Evolutionary conservation across 208 protist genomes (phyloP).

Genomic region (Vickermania ingenoplastis): DNA sequence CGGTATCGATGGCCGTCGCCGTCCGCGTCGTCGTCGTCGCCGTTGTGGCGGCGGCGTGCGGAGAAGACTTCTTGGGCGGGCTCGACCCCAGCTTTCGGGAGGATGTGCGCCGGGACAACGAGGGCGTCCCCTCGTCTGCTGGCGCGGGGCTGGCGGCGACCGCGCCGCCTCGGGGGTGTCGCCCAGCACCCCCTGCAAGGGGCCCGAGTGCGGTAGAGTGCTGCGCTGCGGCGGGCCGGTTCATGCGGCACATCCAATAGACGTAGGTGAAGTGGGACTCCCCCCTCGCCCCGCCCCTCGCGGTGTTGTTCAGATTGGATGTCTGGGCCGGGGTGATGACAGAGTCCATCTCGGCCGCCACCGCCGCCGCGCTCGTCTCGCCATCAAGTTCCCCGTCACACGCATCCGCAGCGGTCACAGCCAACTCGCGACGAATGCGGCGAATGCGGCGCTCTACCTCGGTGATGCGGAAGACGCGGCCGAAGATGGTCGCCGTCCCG

Average conservation of each 20-base stretch:
- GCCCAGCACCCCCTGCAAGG: too few relatives aligned
- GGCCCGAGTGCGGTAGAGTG: too few relatives aligned
- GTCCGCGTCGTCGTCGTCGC: too few relatives aligned
- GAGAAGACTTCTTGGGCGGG: too few relatives aligned
- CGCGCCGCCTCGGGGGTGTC: too few relatives aligned
- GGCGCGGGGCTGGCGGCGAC: too few relatives aligned
- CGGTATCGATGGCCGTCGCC: too few relatives aligned
- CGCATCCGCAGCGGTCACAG: neutral
- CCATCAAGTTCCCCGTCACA: neutral
- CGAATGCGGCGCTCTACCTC: neutral
- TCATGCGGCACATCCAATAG: conserved; percentile 2
- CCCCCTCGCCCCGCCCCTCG: neutral
- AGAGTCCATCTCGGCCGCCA: neutral
- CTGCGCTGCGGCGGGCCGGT: neutral
- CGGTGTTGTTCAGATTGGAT: neutral
- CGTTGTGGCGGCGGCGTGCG: too few relatives aligned
- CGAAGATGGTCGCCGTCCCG: neutral
- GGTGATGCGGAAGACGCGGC: neutral
- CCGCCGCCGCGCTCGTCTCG: neutral
- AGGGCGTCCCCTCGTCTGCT: too few relatives aligned
- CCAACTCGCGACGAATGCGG: neutral
- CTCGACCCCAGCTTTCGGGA: too few relatives aligned
- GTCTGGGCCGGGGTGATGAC: neutral
- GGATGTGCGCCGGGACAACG: too few relatives aligned
- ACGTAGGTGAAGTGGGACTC: neutral